Base-by-base conservation (phyloP, 805 yeast genomes). In the Debaryomyces maramus region DNA sequence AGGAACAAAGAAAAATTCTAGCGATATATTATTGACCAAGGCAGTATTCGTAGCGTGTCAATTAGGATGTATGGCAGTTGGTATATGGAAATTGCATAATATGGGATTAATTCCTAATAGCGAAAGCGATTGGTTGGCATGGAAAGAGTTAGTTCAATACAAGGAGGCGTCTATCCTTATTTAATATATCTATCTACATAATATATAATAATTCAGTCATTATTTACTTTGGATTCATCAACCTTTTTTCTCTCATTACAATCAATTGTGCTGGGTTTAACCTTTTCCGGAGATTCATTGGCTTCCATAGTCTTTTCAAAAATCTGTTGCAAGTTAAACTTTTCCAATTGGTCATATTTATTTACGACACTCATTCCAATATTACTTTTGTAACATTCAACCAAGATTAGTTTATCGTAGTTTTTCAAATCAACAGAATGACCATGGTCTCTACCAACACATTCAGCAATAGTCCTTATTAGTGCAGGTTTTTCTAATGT, bases 51-150 rank as follows among this genome's bases (percentile, higher is more conserved):
- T 70, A 18, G 13, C 65, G 17, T 73, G 76, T 41, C 77, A 75
- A 41, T 34, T 81, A 32, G 73, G 77, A 4, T 74, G 82, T 37
- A 67, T 90, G 65, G 77, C 71, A 3, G 78, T 88, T 26, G 98
- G 97, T 2, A 54, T 89, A 13, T 89, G 88, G 80, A 93, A 93
- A 60, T 66, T 93, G 43, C 81, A 85, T 51, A 69, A 74, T 16
- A 87, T 91, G 97, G 98, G 97, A 0, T 68, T 91, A 48, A 80
- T 91, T 43, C 99, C 99, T 16, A 87, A 85, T 51, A 83, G 81
- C 26, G 75, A 75, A 33, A 83, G 95, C 48, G 99, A 91, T 58
- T 93, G 98, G 98, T 65, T 91, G 13, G 81, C 88, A 5, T 90
- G 95, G 90, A 95, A 89, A 56, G 52, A 50, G 2, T 66, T 72